Percentiles rank a stretch among this genome's conserved stretches.
These are phyloP conservation scores for Saccharomyces pastorianus DNA, from an alignment of 1,139 yeast species.

Conservation along the genomic window DNA sequence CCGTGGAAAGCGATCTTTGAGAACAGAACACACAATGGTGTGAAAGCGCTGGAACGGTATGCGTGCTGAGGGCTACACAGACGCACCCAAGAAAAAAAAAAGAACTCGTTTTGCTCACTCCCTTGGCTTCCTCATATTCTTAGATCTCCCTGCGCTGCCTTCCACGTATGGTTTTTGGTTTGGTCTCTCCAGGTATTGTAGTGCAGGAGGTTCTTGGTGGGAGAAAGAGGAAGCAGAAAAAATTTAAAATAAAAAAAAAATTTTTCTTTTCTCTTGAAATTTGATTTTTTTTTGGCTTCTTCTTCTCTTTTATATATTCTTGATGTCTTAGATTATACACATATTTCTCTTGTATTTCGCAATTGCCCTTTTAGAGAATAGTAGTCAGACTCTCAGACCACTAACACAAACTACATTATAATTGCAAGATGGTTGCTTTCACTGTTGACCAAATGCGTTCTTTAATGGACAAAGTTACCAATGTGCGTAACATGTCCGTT, in stretches of 20 bases:
- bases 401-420: constrained; percentile 6
- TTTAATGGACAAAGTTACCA: constrained; percentile 98
- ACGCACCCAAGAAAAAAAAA: neutral
- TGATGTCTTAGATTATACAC: neutral
- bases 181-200: neutral
- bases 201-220: neutral
- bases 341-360: neutral
- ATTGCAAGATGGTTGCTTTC: constrained; percentile 35
- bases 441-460: constrained; percentile 83
- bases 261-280: neutral
- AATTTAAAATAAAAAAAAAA: no score
- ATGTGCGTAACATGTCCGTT: constrained; percentile 99
- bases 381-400: constrained; percentile 3
- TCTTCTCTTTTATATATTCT: neutral
- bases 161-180: neutral
- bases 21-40: neutral
- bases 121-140: neutral
- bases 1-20: neutral
- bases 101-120: neutral
- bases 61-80: neutral
- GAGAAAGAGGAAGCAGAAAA: neutral
- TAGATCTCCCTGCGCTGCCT: neutral
- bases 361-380: neutral
- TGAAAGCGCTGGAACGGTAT: neutral
- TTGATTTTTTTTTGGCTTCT: neutral